phyloP scores from a whole-genome alignment of 306 rosid genomes.

The Acacia crassicarpa region DNA sequence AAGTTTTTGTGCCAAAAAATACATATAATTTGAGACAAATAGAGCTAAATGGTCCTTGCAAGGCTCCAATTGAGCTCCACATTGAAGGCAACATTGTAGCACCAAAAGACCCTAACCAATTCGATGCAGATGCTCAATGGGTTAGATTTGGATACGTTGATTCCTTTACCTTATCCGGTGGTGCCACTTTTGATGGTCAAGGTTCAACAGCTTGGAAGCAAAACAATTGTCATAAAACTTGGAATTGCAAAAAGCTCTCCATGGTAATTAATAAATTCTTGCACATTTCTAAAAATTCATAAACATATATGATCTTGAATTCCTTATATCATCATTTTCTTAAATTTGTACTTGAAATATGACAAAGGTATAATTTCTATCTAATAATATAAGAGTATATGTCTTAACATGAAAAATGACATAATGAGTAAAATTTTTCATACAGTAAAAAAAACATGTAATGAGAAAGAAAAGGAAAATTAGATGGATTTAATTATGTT shows the following conservation, averaged over 20 bases:
- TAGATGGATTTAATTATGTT: not conserved
- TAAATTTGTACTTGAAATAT: not conserved
- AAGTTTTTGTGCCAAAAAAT: not conserved
- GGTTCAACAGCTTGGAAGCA: not conserved
- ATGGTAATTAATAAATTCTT: not conserved
- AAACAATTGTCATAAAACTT: not conserved
- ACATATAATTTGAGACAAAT: not conserved
- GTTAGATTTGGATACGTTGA: not conserved
- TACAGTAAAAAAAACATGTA: not conserved
- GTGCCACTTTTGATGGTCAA: not conserved
- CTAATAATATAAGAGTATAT: not conserved
- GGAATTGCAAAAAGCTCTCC: not conserved
- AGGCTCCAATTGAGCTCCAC: not conserved
- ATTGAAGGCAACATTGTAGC: not conserved
- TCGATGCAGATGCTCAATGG: not conserved
- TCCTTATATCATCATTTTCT: not conserved
- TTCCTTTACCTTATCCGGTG: not conserved
- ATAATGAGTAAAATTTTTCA: not conserved
- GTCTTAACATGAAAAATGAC: not conserved
- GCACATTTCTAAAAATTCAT: not conserved
- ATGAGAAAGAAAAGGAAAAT: not conserved
- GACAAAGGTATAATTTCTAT: no score
- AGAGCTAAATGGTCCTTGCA: not conserved
- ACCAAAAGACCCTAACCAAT: not conserved
- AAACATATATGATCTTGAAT: not conserved